These are phyloP conservation scores for Drechmeria coniospora DNA, from an alignment of 2,329 filamentous ascomycete species.

Conservation along the genomic window DNA sequence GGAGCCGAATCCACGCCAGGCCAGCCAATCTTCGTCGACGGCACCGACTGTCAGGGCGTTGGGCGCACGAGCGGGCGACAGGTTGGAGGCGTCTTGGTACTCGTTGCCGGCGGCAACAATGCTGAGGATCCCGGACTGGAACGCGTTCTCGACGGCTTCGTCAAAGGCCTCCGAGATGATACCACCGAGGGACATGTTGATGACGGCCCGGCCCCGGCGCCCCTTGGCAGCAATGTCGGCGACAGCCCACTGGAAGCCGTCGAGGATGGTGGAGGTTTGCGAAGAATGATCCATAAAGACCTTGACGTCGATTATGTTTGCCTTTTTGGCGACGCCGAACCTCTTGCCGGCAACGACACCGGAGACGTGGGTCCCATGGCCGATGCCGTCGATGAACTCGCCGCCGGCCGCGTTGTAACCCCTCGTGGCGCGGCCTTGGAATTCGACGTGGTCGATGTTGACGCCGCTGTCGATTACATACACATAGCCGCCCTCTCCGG, in stretches of 20 bases:
- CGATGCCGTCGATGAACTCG: constrained; percentile 19
- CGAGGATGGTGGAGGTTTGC: constrained; percentile 9
- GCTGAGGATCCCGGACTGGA: neutral
- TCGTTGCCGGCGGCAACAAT: neutral
- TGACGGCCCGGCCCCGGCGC: constrained; percentile 27
- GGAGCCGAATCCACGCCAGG: neutral
- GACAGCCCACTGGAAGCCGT: constrained; percentile 23
- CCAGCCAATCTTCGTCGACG: neutral
- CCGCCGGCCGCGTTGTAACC: constrained; percentile 20
- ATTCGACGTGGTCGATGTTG: constrained; percentile 26
- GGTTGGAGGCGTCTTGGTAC: neutral
- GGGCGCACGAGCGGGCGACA: neutral
- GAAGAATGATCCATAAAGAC: constrained; percentile 18
- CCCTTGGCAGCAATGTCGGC: constrained; percentile 22
- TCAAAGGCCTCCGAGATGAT: neutral
- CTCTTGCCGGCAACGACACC: constrained; percentile 28
- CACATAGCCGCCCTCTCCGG: constrained; percentile 26
- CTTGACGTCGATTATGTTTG: constrained; percentile 28
- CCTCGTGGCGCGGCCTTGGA: constrained; percentile 24
- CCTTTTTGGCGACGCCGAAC: constrained; percentile 30
- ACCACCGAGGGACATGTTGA: constrained; percentile 37
- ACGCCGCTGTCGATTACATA: constrained; percentile 44
- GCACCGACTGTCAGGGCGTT: neutral
- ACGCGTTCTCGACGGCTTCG: neutral
- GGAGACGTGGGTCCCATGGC: constrained; percentile 32